These are phyloP conservation scores for Leccinellum albellum DNA, from an alignment of 768 basidiomycete species.

Conservation along the genomic window DNA sequence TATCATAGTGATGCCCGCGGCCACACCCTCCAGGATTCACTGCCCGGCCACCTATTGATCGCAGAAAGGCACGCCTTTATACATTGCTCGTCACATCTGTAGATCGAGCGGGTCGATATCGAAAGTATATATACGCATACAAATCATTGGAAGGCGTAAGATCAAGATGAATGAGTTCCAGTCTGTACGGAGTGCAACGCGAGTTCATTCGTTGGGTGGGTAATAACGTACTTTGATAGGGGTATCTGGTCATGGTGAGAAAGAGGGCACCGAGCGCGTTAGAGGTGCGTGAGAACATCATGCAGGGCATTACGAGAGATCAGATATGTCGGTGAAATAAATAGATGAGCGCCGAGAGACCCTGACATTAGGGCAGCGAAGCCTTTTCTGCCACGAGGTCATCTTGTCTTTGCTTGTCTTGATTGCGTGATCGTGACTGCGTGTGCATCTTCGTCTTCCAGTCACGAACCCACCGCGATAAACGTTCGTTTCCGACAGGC, in stretches of 20 bases:
- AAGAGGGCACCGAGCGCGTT: slow-evolving; percentile 10
- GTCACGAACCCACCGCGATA: slow-evolving; percentile 58
- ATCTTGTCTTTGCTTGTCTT: slow-evolving; percentile 44
- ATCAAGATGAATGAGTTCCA: slow-evolving; percentile 8
- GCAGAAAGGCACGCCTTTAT: slow-evolving; percentile 4
- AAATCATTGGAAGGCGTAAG: slow-evolving; percentile 27
- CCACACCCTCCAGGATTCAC: slow-evolving; percentile 4
- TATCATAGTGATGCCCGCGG: slow-evolving; percentile 18
- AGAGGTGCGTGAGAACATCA: slow-evolving; percentile 17
- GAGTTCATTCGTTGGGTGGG: slow-evolving; percentile 23
- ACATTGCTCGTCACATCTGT: slow-evolving; percentile 14
- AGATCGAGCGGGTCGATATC: slow-evolving; percentile 4
- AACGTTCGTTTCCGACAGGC: slow-evolving; percentile 33
- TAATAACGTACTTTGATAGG: slow-evolving; percentile 29
- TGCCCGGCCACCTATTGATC: slow-evolving; percentile 8
- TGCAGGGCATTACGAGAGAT: slow-evolving; percentile 22
- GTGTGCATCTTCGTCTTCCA: slow-evolving; percentile 61
- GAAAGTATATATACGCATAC: slow-evolving; percentile 28
- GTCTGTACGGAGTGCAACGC: slow-evolving; percentile 13
- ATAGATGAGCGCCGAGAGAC: slow-evolving; percentile 11
- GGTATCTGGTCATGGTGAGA: slow-evolving; percentile 30
- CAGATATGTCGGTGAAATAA: slow-evolving; percentile 20
- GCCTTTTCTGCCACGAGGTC: slow-evolving; percentile 55
- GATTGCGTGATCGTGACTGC: slow-evolving; percentile 48
- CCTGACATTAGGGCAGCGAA: slow-evolving; percentile 21